Conservation (phyloP, 805 yeast species). For the Saccharomyces mikatae region DNA sequence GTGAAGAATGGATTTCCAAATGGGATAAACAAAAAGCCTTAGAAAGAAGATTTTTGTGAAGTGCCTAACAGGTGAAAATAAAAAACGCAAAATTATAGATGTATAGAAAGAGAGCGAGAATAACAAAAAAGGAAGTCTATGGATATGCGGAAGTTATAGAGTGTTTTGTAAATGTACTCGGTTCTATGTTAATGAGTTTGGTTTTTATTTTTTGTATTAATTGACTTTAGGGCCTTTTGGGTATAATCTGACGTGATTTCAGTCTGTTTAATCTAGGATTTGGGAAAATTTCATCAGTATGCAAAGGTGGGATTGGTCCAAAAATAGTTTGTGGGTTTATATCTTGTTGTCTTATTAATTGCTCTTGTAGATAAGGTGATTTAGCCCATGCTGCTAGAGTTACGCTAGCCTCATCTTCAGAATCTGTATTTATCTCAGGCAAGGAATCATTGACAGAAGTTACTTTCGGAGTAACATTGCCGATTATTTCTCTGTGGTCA, state of each 20-base stretch:
- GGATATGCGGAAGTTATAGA: background rate
- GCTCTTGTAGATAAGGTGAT: conserved; percentile 45
- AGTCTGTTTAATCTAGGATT: conserved; percentile 38
- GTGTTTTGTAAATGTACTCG: background rate
- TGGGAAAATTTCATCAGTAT: conserved; percentile 61
- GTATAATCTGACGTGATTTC: conserved; percentile 49
- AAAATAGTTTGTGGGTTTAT: conserved; percentile 63
- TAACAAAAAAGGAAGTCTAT: background rate
- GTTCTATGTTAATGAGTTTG: background rate
- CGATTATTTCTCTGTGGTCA: conserved; percentile 25
- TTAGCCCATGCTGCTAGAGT: conserved; percentile 55
- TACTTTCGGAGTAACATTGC: conserved; percentile 4
- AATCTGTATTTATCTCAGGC: conserved; percentile 44
- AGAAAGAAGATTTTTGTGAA: conserved; percentile 33
- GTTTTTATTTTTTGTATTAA: conserved; percentile 3
- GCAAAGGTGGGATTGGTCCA: conserved; percentile 64
- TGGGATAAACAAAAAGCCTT: conserved; percentile 62
- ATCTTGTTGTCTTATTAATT: conserved; percentile 39
- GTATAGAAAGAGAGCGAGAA: background rate
- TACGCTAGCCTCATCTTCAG: conserved; percentile 45
- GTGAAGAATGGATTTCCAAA: conserved; percentile 52
- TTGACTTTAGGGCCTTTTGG: conserved; percentile 14
- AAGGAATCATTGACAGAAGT: conserved; percentile 22
- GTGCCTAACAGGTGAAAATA: background rate
- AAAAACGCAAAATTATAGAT: background rate